phyloP scores from a whole-genome alignment of 345 rosid species.

The Gossypium longicalyx region DNA sequence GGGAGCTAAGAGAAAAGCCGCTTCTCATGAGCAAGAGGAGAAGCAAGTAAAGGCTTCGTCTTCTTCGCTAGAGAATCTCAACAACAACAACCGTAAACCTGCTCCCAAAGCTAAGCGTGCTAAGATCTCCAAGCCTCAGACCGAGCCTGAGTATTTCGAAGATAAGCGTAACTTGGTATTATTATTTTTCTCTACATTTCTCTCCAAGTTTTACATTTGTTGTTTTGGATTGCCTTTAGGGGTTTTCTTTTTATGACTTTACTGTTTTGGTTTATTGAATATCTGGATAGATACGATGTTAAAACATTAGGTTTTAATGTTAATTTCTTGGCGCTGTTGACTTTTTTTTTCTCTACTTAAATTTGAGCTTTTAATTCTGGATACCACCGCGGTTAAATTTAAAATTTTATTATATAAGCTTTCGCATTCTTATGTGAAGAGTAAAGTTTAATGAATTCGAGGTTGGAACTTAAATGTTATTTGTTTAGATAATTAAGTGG shows the following conservation, averaged over 20 bases:
- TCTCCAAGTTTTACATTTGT: neutral
- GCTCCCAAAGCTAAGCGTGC: slow-evolving; percentile 47
- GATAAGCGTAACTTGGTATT: slow-evolving; percentile 80
- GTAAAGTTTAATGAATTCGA: neutral
- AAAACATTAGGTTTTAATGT: neutral
- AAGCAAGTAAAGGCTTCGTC: slow-evolving; percentile 24
- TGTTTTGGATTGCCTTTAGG: neutral
- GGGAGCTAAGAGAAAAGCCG: slow-evolving; percentile 40
- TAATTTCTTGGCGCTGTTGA: neutral
- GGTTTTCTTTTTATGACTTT: neutral
- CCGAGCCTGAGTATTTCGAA: slow-evolving; percentile 77
- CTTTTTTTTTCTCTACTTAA: neutral
- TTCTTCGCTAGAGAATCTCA: slow-evolving; percentile 16
- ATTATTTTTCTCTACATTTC: neutral
- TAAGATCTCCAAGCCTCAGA: slow-evolving; percentile 43
- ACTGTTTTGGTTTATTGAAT: neutral
- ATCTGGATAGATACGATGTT: neutral
- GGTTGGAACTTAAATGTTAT: neutral
- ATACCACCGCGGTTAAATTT: neutral
- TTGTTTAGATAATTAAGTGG: neutral
- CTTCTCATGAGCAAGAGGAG: slow-evolving; percentile 22
- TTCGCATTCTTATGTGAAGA: neutral
- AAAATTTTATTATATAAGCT: neutral
- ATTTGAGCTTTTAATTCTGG: neutral
- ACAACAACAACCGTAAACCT: slow-evolving; percentile 25